These are phyloP conservation scores for Alternaria gansuensis DNA, from an alignment of 2,329 filamentous ascomycete species.

Conservation along the genomic window DNA sequence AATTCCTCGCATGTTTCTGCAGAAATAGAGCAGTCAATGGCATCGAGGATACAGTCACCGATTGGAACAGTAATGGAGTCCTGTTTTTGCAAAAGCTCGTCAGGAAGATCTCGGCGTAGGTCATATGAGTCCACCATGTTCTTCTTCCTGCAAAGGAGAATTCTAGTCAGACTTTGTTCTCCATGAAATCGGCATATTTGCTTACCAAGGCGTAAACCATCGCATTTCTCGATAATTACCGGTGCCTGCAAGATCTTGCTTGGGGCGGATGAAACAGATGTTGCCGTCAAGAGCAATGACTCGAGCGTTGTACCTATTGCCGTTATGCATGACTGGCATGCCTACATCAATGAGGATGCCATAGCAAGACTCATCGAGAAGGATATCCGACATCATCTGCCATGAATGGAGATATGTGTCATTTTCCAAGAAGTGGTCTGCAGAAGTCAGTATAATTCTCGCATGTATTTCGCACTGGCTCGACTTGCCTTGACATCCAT, in stretches of 20 bases:
- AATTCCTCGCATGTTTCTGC: conserved; percentile 69
- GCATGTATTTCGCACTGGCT: background rate
- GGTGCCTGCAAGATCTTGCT: conserved; percentile 75
- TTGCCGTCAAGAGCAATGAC: conserved; percentile 70
- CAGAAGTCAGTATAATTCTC: conserved; percentile 48
- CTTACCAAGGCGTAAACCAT: conserved; percentile 45
- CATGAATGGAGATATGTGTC: conserved; percentile 33
- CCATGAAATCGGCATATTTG: too few species aligned
- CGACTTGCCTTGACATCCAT: background rate
- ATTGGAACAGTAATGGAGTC: conserved; percentile 68
- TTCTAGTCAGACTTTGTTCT: too few species aligned
- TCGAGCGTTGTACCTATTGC: conserved; percentile 69
- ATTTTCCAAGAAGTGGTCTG: conserved; percentile 65
- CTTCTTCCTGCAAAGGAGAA: conserved; percentile 4
- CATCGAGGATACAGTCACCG: conserved; percentile 71
- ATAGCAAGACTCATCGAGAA: conserved; percentile 67
- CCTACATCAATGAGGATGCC: conserved; percentile 61
- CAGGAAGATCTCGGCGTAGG: conserved; percentile 63
- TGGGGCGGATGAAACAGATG: conserved; percentile 76
- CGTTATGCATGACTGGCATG: conserved; percentile 65
- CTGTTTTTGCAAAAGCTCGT: conserved; percentile 53
- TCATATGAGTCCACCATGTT: conserved; percentile 59
- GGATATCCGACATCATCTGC: conserved; percentile 70
- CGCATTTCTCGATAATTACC: conserved; percentile 63
- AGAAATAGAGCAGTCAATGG: conserved; percentile 69